These are phyloP conservation scores for Nicotiana rustica DNA, from an alignment of 305 asterid species.

Conservation along the genomic window DNA sequence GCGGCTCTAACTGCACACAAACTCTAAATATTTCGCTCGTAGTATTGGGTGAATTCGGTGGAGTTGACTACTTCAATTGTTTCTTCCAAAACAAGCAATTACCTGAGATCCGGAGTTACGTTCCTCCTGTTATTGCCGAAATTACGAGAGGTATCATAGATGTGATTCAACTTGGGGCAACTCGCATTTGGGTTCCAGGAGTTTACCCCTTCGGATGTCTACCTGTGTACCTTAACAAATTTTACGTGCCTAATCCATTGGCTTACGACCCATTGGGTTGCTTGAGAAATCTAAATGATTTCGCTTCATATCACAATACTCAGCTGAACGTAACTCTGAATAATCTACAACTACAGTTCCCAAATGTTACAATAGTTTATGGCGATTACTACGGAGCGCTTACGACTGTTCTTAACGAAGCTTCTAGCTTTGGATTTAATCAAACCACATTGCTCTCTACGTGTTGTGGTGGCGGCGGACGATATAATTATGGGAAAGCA, in stretches of 20 bases:
- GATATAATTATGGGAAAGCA: not conserved
- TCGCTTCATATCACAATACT: not conserved
- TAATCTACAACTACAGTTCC: conserved; percentile 33
- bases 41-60: no score
- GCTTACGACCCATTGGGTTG: conserved; percentile 38
- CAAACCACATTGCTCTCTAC: conserved; percentile 22
- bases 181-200: conserved; percentile 31
- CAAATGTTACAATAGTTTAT: conserved; percentile 29
- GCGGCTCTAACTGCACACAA: no score
- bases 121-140: no score
- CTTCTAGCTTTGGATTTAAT: conserved; percentile 28
- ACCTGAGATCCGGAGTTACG: not conserved
- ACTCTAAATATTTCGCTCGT: no score
- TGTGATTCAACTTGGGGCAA: no score
- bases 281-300: conserved; percentile 20
- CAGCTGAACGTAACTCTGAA: conserved; percentile 30
- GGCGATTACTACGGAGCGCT: conserved; percentile 33
- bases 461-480: conserved; percentile 41
- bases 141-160: no score
- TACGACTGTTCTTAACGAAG: conserved; percentile 6
- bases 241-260: not conserved
- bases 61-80: no score
- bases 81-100: no score
- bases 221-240: conserved; percentile 22
- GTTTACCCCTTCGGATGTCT: conserved; percentile 39